These are phyloP conservation scores for Mimosa pudica DNA, from an alignment of 306 rosid genomes.

Conservation along the genomic window DNA sequence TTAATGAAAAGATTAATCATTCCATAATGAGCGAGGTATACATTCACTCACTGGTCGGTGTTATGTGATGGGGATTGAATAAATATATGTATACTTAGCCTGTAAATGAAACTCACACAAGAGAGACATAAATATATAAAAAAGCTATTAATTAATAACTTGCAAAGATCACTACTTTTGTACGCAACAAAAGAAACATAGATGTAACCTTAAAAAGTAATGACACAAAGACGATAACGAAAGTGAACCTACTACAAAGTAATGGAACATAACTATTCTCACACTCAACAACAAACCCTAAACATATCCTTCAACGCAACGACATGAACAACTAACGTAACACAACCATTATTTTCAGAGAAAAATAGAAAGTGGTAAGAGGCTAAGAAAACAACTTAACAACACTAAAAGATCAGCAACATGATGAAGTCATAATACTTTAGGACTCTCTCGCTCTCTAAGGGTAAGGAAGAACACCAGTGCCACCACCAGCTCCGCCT, in stretches of 20 bases:
- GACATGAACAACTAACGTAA: background rate
- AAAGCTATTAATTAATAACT: background rate
- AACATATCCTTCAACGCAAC: background rate
- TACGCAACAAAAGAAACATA: conserved; percentile 8
- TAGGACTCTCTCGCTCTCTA: conserved; percentile 38
- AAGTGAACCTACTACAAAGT: background rate
- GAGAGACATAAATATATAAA: background rate
- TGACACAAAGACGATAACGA: conserved; percentile 9
- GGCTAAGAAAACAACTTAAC: background rate
- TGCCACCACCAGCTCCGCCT: conserved; percentile 35
- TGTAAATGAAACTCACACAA: background rate
- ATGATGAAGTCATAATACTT: background rate
- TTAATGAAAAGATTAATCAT: background rate
- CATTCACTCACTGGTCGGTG: background rate
- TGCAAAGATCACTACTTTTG: conserved; percentile 14
- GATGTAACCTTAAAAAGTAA: conserved; percentile 6
- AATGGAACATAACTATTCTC: background rate
- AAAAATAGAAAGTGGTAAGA: background rate
- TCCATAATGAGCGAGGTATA: too few species aligned
- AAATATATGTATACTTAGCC: background rate
- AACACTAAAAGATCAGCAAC: background rate
- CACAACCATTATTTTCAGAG: conserved; percentile 21
- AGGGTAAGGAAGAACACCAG: conserved; percentile 55
- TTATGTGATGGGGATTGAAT: background rate
- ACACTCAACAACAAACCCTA: background rate